Evolutionary conservation across 2,329 filamentous ascomycete species (phyloP), one percentile per base, ranked within the genome.

Genomic region (Exophiala aquamarina): DNA sequence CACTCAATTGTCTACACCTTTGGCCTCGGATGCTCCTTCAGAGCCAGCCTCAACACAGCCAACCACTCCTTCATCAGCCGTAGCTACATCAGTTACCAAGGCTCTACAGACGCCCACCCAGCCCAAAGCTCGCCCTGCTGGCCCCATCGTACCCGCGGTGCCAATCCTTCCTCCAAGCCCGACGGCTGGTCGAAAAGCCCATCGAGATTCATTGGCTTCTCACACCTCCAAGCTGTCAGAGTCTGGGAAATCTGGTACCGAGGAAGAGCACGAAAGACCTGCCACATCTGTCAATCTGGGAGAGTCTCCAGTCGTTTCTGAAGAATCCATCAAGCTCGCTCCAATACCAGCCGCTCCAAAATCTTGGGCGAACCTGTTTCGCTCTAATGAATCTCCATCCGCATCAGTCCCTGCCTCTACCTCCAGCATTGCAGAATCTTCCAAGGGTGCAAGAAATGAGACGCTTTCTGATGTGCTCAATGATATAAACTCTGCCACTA

Each of bases 391-490:
- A 13, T 53, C 65, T 19, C 56, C 60, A 33, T 54, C 46, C 15
- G 49, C 61, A n/a, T 58, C 68, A 11, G 58, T 63, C 14, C 57
- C 63, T 7, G 51, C 59, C 35, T 51, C 60, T 36, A 47, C 61
- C 14, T 52, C 50, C 19, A 41, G 34, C 13, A 40, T 40, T 5
- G 21, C 60, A 4, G 53, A 31, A n/a, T 55, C 64, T 10, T 73
- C 72, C 41, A 72, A 71, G 9, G 58, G 74, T 19, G 58, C 64
- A 9, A 66, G 72, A 11, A 73, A 66, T 50, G 78, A 76, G 65
- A 84, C 87, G 14, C 73, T 95, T 41, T 84, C 82, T 3, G 88
- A 96, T 58, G 87, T 88, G 28, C 76, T 98, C 42, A 78, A 78
- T 40, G 79, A 81, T 20, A 93, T 91, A 66, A 80, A 79, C 43